These are phyloP conservation scores for Physcomitrellopsis africana DNA, from an alignment of 225 moss, liverwort and hornwort genomes.

Conservation along the genomic window DNA sequence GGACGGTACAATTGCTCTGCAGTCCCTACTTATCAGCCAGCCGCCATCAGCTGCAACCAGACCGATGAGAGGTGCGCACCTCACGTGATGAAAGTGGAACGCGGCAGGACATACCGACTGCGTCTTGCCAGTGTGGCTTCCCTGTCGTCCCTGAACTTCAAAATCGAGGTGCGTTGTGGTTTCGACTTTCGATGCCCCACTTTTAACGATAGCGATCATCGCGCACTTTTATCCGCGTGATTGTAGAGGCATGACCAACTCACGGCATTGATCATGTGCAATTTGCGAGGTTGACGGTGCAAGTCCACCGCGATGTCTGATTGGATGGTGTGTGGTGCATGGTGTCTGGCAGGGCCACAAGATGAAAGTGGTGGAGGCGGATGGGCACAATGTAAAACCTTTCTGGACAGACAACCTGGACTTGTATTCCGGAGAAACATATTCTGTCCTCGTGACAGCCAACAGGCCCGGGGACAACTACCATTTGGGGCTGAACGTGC, in stretches of 20 bases:
- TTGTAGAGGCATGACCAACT: neutral
- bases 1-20: constrained; percentile 55
- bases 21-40: constrained; percentile 30
- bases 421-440: constrained; percentile 53
- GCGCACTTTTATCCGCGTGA: neutral
- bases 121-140: constrained; percentile 76
- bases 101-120: constrained; percentile 72
- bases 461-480: constrained; percentile 40
- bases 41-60: constrained; percentile 51
- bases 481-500: constrained; percentile 64
- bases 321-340: too few species aligned
- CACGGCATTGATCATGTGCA: neutral
- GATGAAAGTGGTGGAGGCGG: constrained; percentile 61
- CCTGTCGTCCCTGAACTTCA: constrained; percentile 71
- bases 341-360: constrained; percentile 35
- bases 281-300: too few species aligned
- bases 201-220: neutral
- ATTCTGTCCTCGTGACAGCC: constrained; percentile 46
- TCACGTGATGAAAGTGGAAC: constrained; percentile 54
- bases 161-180: constrained; percentile 59
- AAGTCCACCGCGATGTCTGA: too few species aligned
- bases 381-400: constrained; percentile 52
- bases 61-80: constrained; percentile 44
- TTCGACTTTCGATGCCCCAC: neutral
- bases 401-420: constrained; percentile 54